phyloP scores from a whole-genome alignment of 2,329 filamentous ascomycete genomes.

The Seiridium unicorne region DNA sequence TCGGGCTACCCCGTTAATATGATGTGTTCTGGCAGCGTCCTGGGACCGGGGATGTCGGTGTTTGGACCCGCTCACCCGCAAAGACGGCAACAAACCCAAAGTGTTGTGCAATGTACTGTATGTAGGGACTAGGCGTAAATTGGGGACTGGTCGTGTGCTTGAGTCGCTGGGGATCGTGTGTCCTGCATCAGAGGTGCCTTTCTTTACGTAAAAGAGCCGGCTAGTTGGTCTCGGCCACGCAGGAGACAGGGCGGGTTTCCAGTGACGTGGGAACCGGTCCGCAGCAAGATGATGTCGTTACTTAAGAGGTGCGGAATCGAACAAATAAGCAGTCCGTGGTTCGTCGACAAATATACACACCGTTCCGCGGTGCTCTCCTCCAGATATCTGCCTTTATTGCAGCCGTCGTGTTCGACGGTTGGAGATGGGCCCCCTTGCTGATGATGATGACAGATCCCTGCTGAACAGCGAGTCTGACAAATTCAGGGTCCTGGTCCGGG shows the following conservation, averaged over 20 bases:
- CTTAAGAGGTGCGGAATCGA: not conserved
- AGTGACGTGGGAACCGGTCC: not conserved
- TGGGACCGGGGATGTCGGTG: not conserved
- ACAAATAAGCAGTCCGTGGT: conserved; percentile 4
- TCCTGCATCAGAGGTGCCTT: conserved; percentile 1
- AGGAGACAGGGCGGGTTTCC: conserved; percentile 3
- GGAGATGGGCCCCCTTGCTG: not conserved
- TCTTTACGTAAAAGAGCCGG: conserved; percentile 4
- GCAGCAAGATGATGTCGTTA: conserved; percentile 2
- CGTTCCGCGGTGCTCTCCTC: not conserved
- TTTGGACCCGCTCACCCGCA: not conserved
- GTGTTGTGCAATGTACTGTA: not conserved
- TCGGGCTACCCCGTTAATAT: not conserved
- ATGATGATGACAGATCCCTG: too few relatives aligned
- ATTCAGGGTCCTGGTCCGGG: too few relatives aligned
- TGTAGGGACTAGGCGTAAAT: not conserved
- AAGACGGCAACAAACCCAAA: not conserved
- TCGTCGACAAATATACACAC: not conserved
- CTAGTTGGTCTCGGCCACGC: conserved; percentile 6
- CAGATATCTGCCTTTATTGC: not conserved
- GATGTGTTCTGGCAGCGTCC: not conserved
- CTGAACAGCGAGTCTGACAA: too few relatives aligned
- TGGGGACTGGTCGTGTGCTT: not conserved
- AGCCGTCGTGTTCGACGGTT: not conserved
- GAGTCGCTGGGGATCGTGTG: conserved; percentile 7